A percentile compares a stretch with the other conserved stretches of the same genome.
Evolutionary conservation across 2,329 filamentous ascomycete genomes (phyloP).

Genomic region (Cercospora zeina): DNA sequence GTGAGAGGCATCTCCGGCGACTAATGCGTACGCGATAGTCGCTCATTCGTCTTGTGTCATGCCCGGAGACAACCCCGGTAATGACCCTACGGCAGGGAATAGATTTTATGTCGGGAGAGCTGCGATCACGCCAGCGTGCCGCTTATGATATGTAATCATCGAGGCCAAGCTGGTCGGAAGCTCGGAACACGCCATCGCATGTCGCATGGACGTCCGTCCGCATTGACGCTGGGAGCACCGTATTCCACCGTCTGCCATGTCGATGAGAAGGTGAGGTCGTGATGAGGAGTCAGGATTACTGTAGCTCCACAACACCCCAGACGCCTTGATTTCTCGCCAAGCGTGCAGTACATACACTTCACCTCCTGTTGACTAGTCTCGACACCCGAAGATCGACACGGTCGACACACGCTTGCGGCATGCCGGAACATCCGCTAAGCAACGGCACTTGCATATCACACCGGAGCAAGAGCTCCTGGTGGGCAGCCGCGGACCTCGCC

Average conservation of each 20-base stretch:
- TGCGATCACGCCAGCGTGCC: neutral
- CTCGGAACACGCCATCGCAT: neutral
- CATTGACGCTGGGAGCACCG: neutral
- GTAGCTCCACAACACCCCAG: neutral
- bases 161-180: neutral
- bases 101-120: constrained; percentile 1
- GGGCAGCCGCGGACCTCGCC: neutral
- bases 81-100: neutral
- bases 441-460: neutral
- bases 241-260: neutral
- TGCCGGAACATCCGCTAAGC: neutral
- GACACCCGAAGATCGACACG: neutral
- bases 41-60: constrained; percentile 6
- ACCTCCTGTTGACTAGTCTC: neutral
- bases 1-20: neutral
- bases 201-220: neutral
- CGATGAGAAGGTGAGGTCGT: constrained; percentile 6
- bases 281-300: neutral
- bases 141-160: neutral
- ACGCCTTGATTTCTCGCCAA: neutral
- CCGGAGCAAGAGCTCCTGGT: neutral
- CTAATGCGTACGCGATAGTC: neutral
- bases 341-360: constrained; percentile 1
- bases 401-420: constrained; percentile 5
- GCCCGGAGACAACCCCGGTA: neutral